phyloP scores from a whole-genome alignment of 2,329 filamentous ascomycete species.

The Orbilia blumenaviensis region DNA sequence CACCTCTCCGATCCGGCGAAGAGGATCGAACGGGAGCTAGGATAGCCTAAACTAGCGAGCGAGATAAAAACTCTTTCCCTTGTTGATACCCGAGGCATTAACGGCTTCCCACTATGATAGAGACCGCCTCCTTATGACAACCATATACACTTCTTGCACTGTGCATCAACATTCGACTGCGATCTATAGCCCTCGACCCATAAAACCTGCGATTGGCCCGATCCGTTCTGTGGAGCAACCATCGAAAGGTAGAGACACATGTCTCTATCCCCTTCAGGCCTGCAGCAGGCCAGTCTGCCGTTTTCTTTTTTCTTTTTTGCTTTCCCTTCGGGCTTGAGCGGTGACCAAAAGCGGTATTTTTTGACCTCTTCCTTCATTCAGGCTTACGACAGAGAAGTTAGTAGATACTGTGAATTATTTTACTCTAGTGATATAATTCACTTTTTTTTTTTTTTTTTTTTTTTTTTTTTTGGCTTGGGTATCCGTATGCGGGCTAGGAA shows the following conservation, averaged over 20 bases:
- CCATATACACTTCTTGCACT: not conserved
- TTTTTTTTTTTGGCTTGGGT: not conserved
- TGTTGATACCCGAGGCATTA: not conserved
- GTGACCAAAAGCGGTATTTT: slow-evolving; percentile 10
- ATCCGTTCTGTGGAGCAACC: slow-evolving; percentile 1
- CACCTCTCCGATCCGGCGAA: slow-evolving; percentile 11
- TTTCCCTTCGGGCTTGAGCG: not conserved
- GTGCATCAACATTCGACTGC: not conserved
- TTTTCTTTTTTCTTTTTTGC: slow-evolving; percentile 3
- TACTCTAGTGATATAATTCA: slow-evolving; percentile 1
- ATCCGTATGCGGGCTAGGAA: not conserved
- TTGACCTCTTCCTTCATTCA: slow-evolving; percentile 5
- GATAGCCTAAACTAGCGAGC: slow-evolving; percentile 13
- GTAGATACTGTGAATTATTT: not conserved
- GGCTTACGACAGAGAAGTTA: not conserved
- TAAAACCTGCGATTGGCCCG: slow-evolving; percentile 1
- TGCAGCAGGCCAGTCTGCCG: not conserved
- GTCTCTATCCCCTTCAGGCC: not conserved
- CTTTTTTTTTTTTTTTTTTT: slow-evolving; percentile 11
- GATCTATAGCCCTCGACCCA: not conserved
- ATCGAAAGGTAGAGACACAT: not conserved
- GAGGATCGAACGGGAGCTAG: slow-evolving; percentile 15
- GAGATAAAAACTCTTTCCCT: not conserved
- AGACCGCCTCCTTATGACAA: slow-evolving; percentile 2
- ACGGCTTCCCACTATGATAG: not conserved